A percentile compares a stretch with the other conserved stretches of the same genome.
These are phyloP conservation scores for Apostasia ramifera DNA, from an alignment of 106 monocot species.

Conservation along the genomic window DNA sequence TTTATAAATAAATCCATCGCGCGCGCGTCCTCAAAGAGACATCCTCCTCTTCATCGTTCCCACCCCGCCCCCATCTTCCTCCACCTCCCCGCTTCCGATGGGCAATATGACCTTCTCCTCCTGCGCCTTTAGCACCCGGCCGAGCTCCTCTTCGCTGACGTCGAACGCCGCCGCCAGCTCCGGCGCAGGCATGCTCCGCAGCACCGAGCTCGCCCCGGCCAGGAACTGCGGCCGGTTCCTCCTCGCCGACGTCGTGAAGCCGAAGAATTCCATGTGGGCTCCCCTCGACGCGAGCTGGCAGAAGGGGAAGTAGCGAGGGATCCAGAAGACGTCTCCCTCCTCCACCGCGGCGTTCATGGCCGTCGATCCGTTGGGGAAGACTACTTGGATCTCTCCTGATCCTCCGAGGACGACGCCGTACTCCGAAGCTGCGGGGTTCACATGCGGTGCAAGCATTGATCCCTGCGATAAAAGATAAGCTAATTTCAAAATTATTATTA, in stretches of 20 bases:
- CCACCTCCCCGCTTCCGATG: constrained; percentile 18
- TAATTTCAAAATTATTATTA: too few relatives aligned
- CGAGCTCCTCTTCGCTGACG: constrained; percentile 35
- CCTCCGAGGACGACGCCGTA: constrained; percentile 66
- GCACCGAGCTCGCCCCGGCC: constrained; percentile 48
- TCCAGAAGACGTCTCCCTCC: constrained; percentile 75
- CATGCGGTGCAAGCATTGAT: constrained; percentile 88
- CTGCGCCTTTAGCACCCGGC: constrained; percentile 38
- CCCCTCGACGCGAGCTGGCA: constrained; percentile 64
- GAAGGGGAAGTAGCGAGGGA: constrained; percentile 81
- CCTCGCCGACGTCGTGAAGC: constrained; percentile 73
- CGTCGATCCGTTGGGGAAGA: constrained; percentile 69
- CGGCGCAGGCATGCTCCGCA: constrained; percentile 48
- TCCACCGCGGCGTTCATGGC: constrained; percentile 66
- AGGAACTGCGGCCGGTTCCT: constrained; percentile 75
- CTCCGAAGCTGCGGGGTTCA: constrained; percentile 79
- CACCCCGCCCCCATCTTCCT: constrained; percentile 7
- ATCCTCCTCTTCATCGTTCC: constrained; percentile 7
- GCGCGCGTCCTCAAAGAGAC: too few relatives aligned
- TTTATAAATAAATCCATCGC: too few relatives aligned
- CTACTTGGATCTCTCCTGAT: constrained; percentile 51
- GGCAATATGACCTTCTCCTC: constrained; percentile 52
- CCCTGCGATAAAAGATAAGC: constrained; percentile 43
- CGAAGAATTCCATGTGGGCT: constrained; percentile 71
- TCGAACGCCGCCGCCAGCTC: constrained; percentile 78